Evolutionary conservation across 2,329 filamentous ascomycete genomes (phyloP), one percentile per base, ranked within the genome.

Genomic region (Sclerotinia nivalis): DNA sequence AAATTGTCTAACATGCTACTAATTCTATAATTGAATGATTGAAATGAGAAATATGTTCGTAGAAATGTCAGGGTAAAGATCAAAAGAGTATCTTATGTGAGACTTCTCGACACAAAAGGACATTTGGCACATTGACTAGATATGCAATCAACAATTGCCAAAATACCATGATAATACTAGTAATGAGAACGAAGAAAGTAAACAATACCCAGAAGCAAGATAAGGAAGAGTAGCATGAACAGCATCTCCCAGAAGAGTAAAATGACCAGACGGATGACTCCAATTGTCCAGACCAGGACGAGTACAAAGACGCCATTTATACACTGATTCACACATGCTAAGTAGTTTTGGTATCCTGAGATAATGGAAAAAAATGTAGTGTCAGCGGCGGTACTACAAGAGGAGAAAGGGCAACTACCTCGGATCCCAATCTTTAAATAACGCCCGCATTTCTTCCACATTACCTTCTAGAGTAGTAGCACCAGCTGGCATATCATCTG

Each of bases 211-310:
- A 9, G 80, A 82, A 2, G 86, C 86, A 0, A 89, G 80, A 75
- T 91, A 91, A 0, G 88, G 89, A 0, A 91, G 80, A 0, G 87
- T 90, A 0, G 88, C 87, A 72, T 91, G 88, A 2, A 87, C 87
- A 0, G 88, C 86, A 74, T 91, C 88, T 0, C 89, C 88, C 0
- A 90, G 80, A 75, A 90, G 83, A 0, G 86, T 85, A 74, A 88
- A 88, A 0, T 84, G 80, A 0, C 83, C 87, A 0, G 82, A 84
- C 0, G 83, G 78, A 72, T 89, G 84, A 0, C 82, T 85, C 88
- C 88, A 90, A 1, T 81, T 80, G n/a, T 83, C 82, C 50, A 88
- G 81, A 7, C 83, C 83, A 1, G 83, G 83, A 0, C 87, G 82
- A 70, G 87, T 88, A 76, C 84, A 87, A 0, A 89, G 78, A 2